phyloP scores from a whole-genome alignment of 2,329 filamentous ascomycete species.

The Teratosphaeria pseudoeucalypti region DNA sequence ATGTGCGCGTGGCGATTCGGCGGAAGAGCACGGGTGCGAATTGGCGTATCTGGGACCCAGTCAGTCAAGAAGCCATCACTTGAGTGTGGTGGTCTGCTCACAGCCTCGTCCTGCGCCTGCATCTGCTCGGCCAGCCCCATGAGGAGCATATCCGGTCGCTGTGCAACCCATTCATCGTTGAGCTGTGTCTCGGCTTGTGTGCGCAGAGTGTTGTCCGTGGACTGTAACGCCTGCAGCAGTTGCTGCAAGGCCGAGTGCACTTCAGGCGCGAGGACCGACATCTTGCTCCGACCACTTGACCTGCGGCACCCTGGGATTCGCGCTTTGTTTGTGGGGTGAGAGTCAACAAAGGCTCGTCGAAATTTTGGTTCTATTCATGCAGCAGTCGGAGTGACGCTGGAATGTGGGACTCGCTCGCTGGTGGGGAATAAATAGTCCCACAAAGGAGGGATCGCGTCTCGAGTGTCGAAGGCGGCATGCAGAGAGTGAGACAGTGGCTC shows the following conservation, averaged over 20 bases:
- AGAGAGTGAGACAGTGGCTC: not conserved
- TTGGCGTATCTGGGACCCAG: slow-evolving; percentile 57
- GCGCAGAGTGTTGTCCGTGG: slow-evolving; percentile 75
- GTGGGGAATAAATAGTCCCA: not conserved
- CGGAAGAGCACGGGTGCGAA: slow-evolving; percentile 93
- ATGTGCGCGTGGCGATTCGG: slow-evolving; percentile 79
- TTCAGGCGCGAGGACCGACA: slow-evolving; percentile 72
- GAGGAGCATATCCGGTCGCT: slow-evolving; percentile 74
- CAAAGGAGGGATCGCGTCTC: not conserved
- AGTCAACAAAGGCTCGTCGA: not conserved
- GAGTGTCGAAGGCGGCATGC: not conserved
- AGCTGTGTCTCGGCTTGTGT: slow-evolving; percentile 83
- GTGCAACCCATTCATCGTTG: slow-evolving; percentile 76
- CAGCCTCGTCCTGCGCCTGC: slow-evolving; percentile 60
- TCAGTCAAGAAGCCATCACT: not conserved
- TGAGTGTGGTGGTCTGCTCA: slow-evolving; percentile 31
- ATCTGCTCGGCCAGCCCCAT: slow-evolving; percentile 94
- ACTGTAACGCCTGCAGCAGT: slow-evolving; percentile 81
- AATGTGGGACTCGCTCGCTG: not conserved
- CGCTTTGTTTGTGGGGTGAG: not conserved
- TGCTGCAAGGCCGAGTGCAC: slow-evolving; percentile 74
- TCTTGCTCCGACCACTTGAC: slow-evolving; percentile 3
- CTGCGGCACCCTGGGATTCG: not conserved
- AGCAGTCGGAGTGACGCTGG: not conserved
- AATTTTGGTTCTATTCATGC: not conserved